Evolutionary conservation across 495 filamentous ascomycete genomes (phyloP).

Genomic region (Neurospora sp.): DNA sequence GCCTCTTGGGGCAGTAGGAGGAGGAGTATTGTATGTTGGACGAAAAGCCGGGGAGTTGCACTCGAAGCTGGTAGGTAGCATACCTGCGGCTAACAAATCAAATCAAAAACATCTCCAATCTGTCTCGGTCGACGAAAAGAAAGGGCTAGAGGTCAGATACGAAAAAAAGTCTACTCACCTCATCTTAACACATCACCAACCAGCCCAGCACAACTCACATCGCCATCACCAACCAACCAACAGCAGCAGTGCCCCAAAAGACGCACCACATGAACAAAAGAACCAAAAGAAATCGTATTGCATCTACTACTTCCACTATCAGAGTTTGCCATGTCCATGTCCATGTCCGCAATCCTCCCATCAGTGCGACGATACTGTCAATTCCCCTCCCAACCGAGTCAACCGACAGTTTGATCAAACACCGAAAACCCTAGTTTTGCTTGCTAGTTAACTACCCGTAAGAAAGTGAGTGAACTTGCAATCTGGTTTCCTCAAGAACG

Average conservation of each 20-base stretch:
- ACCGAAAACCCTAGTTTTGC: background rate
- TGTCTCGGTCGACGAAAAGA: background rate
- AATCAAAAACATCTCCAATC: background rate
- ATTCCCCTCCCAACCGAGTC: background rate
- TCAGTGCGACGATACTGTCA: background rate
- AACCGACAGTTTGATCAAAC: background rate
- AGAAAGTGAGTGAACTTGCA: background rate
- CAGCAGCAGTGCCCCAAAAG: background rate
- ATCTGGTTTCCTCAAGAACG: background rate
- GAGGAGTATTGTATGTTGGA: background rate
- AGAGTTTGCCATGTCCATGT: background rate
- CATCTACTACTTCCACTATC: background rate
- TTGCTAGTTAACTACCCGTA: background rate
- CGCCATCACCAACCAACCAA: background rate
- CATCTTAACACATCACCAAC: background rate
- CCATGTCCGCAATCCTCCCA: background rate
- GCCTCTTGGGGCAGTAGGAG: no score
- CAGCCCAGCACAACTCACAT: background rate
- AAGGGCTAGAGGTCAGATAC: background rate
- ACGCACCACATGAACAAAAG: background rate
- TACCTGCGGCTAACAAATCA: background rate
- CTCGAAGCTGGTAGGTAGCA: background rate
- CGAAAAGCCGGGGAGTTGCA: background rate
- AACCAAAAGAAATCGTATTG: background rate
- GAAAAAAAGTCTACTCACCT: background rate